Evolutionary conservation across 805 yeast genomes (phyloP), one percentile per base, ranked within the genome.

Genomic region (Teunomyces stri): DNA sequence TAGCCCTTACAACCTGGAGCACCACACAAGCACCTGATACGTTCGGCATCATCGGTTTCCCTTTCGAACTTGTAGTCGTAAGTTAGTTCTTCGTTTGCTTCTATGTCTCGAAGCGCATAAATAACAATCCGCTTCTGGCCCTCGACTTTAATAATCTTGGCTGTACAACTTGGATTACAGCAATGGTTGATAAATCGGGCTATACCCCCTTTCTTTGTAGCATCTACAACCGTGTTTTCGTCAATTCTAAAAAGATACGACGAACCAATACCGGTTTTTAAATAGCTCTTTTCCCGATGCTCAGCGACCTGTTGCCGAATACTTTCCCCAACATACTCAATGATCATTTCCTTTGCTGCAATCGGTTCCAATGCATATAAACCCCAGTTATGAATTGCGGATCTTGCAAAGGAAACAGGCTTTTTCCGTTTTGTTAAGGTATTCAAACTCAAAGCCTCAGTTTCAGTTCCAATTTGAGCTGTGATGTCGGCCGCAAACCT

Each of bases 301-400:
- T 94, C 99, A 1, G 97, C 96, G 35, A 91, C 92, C 48, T 89
- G 96, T 59, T 89, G 97, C 46, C 98, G 75, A 25, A 94, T 83
- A 46, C 95, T 78, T 56, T 94, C 98, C 25, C 99, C 99, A 4
- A 94, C 97, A 58, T 94, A 94, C 66, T 94, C 99, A 49, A 94
- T 92, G 59, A 94, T 90, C 97, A 94, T 92, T 65, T 94, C 99
- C 55, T 84, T 87, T 0, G 94, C 95, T n/a, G 89, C 87, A 60
- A 94, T 94, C 1, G 96, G 96, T 59, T 94, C 98, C 58, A 88
- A 70, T 0, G 99, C 99, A 67, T 90, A 94, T 34, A 94, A 70
- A 0, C 99, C 99, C 99, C 99, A 94, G 60, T 92, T 89, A 65
- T 94, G 99, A 59, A 94, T 94, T 0, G 97, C 96, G 2, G 97